A percentile compares a stretch with the other conserved stretches of the same genome.
Conservation (phyloP, 768 basidiomycete species). For the Boletus reticuloceps region DNA sequence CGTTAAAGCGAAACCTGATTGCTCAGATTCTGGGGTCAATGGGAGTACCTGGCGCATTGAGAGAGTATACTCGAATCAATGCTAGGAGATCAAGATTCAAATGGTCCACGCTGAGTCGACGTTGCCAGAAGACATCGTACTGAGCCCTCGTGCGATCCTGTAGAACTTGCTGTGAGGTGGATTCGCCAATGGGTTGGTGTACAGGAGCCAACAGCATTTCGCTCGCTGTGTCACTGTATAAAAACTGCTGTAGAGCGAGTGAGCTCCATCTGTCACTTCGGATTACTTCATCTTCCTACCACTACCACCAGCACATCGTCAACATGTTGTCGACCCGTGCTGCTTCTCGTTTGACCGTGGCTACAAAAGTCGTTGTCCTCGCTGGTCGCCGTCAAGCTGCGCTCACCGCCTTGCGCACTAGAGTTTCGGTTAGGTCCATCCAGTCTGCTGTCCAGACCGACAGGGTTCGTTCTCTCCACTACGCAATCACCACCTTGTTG, state of each 20-base stretch:
- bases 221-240: constrained; percentile 1
- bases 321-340: constrained; percentile 33
- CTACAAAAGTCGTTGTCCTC: constrained; percentile 47
- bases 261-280: background rate
- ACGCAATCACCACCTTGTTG: background rate
- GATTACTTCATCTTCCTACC: background rate
- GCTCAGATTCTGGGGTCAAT: too few species aligned
- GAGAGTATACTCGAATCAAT: too few species aligned
- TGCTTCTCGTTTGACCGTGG: constrained; percentile 31
- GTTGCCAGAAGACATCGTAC: too few species aligned
- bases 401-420: constrained; percentile 39
- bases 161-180: background rate
- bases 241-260: background rate
- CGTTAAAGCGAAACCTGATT: too few species aligned
- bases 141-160: too few species aligned
- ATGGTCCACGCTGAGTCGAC: too few species aligned
- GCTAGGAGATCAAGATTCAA: too few species aligned
- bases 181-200: constrained; percentile 6
- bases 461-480: constrained; percentile 45
- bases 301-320: constrained; percentile 1
- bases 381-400: constrained; percentile 42
- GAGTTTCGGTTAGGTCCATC: constrained; percentile 40
- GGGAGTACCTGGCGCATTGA: too few species aligned
- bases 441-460: constrained; percentile 73
- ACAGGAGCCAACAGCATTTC: constrained; percentile 24